phyloP scores from a whole-genome alignment of 805 yeast genomes.

The Nakazawaea ernobii region DNA sequence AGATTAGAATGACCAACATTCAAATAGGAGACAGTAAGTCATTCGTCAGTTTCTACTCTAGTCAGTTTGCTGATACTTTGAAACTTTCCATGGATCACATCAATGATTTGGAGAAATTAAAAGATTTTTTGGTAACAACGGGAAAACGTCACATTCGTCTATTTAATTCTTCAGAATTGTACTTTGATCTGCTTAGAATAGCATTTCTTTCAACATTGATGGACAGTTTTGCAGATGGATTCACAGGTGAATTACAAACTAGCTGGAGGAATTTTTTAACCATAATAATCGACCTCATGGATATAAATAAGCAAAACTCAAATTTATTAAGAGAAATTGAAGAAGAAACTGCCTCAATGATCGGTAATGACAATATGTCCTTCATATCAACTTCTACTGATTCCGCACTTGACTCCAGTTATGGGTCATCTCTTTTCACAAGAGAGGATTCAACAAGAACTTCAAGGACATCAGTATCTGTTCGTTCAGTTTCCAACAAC shows the following conservation, averaged over 20 bases:
- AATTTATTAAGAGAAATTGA: not conserved
- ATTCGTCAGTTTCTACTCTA: not conserved
- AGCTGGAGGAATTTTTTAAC: slow-evolving; percentile 1
- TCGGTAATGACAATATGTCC: not conserved
- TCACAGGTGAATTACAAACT: slow-evolving; percentile 2
- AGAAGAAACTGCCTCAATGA: not conserved
- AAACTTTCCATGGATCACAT: not conserved
- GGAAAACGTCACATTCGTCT: not conserved
- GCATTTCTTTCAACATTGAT: slow-evolving; percentile 1
- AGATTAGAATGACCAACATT: slow-evolving; percentile 5
- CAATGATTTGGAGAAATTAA: not conserved
- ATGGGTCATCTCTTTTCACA: not conserved
- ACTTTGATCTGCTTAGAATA: not conserved
- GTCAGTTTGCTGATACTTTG: not conserved
- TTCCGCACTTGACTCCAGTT: not conserved
- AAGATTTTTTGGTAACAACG: not conserved
- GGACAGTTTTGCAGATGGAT: slow-evolving; percentile 10
- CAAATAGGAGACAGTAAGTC: not conserved
- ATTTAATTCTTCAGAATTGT: not conserved
- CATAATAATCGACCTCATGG: not conserved
- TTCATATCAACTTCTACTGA: not conserved
- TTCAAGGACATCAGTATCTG: not conserved
- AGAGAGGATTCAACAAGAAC: not conserved
- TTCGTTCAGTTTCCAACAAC: not conserved
- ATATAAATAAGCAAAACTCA: not conserved